Conservation (phyloP, 306 rosid species). For the Sicyos baderoa region DNA sequence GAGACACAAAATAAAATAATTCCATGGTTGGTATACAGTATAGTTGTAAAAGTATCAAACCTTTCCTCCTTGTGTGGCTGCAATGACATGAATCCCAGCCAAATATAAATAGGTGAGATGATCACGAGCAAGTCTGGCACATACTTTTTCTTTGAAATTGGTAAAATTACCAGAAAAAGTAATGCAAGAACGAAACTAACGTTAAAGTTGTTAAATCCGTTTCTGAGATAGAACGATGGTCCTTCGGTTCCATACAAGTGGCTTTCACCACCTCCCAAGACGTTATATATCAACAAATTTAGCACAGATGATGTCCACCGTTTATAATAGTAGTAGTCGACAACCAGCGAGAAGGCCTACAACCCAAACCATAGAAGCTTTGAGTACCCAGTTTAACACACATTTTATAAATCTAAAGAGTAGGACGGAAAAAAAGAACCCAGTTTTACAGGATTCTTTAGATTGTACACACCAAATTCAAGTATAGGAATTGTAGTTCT, state of each 20-base stretch:
- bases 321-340: conserved; percentile 59
- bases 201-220: conserved; percentile 93
- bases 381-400: not conserved
- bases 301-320: conserved; percentile 88
- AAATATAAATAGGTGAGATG: conserved; percentile 75
- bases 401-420: not conserved
- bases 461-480: not conserved
- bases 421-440: not conserved
- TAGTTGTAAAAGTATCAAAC: conserved; percentile 26
- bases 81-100: conserved; percentile 92
- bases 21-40: not conserved
- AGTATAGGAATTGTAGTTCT: not conserved
- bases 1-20: not conserved
- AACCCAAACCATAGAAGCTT: conserved; percentile 9
- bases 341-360: conserved; percentile 55
- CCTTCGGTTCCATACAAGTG: conserved; percentile 93
- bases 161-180: conserved; percentile 61
- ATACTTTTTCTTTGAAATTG: conserved; percentile 68
- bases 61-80: conserved; percentile 99
- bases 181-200: conserved; percentile 75
- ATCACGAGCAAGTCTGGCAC: conserved; percentile 69
- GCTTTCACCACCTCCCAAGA: conserved; percentile 94
- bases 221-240: conserved; percentile 66
- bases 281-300: conserved; percentile 72
- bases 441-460: not conserved